Evolutionary conservation across 164 flowering plant genomes (phyloP).

Genomic region (Magnolia sinica): DNA sequence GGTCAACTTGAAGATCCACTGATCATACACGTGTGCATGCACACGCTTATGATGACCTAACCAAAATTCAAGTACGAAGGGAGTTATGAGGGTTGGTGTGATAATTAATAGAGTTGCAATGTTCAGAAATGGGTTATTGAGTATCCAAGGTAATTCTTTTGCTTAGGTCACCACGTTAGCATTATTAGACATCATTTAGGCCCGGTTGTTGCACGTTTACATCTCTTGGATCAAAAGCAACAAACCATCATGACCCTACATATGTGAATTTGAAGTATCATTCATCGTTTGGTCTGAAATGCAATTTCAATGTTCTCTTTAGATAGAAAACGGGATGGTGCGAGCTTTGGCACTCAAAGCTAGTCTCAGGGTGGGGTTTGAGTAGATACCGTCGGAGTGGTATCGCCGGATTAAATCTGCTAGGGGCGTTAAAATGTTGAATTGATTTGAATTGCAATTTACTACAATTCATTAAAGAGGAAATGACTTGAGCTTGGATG

Average conservation of each 20-base stretch:
- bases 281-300: neutral
- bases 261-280: neutral
- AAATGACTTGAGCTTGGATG: no score
- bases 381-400: no score
- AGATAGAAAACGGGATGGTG: no score
- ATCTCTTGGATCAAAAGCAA: conserved; percentile 5
- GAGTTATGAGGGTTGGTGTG: neutral
- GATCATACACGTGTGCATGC: neutral
- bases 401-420: no score
- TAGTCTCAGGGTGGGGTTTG: no score
- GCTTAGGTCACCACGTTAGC: conserved; percentile 8
- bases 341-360: no score
- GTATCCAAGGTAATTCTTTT: neutral
- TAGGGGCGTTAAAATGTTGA: no score
- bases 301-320: neutral
- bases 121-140: neutral
- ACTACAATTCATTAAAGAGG: no score
- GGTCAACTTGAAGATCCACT: conserved; percentile 5
- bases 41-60: neutral
- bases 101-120: neutral
- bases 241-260: neutral
- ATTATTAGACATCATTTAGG: conserved; percentile 11
- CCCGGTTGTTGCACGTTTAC: conserved; percentile 12
- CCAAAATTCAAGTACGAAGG: conserved; percentile 3
- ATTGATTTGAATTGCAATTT: no score